Evolutionary conservation across 2,329 filamentous ascomycete species (phyloP).

Genomic region (Gliomastix tumulicola): DNA sequence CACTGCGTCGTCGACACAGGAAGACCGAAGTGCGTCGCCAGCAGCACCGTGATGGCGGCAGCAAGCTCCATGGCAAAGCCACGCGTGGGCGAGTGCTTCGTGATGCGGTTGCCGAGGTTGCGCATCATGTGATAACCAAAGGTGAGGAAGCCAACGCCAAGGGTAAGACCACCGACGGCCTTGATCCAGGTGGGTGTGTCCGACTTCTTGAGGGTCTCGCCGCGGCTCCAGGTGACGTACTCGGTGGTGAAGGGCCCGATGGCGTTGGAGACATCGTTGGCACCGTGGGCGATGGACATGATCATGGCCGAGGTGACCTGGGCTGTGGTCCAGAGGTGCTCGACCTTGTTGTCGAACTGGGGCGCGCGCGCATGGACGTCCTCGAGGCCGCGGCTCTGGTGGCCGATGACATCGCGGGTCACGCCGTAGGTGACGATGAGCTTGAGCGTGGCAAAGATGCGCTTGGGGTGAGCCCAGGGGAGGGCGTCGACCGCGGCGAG

Average conservation of each 20-base stretch:
- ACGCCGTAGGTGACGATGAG: conserved; percentile 10
- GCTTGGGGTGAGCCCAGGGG: conserved; percentile 4
- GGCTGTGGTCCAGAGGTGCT: conserved; percentile 41
- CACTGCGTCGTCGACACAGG: conserved; percentile 18
- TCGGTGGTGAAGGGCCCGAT: conserved; percentile 45
- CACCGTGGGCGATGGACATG: conserved; percentile 48
- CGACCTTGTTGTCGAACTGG: conserved; percentile 46
- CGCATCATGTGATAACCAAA: conserved; percentile 30
- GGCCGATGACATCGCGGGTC: conserved; percentile 10
- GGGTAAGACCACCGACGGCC: conserved; percentile 22
- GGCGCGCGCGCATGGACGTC: conserved; percentile 40
- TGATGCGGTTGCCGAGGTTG: conserved; percentile 31
- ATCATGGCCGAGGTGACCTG: conserved; percentile 45
- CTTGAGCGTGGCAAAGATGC: conserved; percentile 9
- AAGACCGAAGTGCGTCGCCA: conserved; percentile 5
- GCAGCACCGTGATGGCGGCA: conserved; percentile 21
- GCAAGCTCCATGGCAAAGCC: conserved; percentile 30
- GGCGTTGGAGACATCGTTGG: conserved; percentile 48
- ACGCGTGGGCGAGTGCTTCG: conserved; percentile 25
- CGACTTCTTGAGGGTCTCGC: conserved; percentile 24
- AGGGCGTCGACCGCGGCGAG: conserved; percentile 3
- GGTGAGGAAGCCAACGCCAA: conserved; percentile 27
- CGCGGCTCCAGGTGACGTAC: conserved; percentile 40
- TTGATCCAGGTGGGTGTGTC: conserved; percentile 42
- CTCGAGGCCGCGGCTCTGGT: conserved; percentile 10